A percentile compares a stretch with the other conserved stretches of the same genome.
Evolutionary conservation across 352 stramenopile species (phyloP).

Genomic region (Pythium biforme): DNA sequence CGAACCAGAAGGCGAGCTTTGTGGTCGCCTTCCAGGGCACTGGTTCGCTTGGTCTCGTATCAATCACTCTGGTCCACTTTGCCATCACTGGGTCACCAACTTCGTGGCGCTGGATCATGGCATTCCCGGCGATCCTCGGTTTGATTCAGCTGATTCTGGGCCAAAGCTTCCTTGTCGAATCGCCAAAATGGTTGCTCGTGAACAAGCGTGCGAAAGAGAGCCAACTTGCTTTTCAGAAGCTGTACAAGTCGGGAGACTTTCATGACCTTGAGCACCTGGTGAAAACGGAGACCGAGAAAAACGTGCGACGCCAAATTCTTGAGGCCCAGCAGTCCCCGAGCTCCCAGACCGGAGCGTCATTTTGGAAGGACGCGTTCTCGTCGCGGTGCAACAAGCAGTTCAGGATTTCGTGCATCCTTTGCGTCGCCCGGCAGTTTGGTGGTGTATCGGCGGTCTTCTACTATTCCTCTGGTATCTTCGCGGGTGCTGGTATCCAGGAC

Average conservation of each 20-base stretch:
- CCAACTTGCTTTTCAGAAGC: conserved; percentile 25
- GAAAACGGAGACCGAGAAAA: conserved; percentile 30
- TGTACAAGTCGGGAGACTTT: conserved; percentile 36
- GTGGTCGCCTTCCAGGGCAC: conserved; percentile 38
- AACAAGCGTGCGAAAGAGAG: conserved; percentile 31
- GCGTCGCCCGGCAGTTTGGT: conserved; percentile 35
- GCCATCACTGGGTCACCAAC: conserved; percentile 31
- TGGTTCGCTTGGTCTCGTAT: conserved; percentile 32
- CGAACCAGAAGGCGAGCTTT: conserved; percentile 34
- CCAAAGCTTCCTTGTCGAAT: conserved; percentile 32
- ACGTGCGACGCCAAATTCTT: conserved; percentile 23
- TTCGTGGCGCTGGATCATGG: conserved; percentile 43
- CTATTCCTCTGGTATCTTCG: conserved; percentile 46
- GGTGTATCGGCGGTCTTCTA: conserved; percentile 43
- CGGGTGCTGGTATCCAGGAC: conserved; percentile 36
- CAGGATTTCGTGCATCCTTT: conserved; percentile 36
- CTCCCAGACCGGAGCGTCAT: conserved; percentile 19
- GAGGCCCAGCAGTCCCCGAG: conserved; percentile 19
- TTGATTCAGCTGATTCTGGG: conserved; percentile 30
- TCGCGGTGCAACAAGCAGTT: conserved; percentile 36
- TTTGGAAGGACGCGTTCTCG: conserved; percentile 32
- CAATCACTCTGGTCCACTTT: conserved; percentile 38
- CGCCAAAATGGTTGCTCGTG: conserved; percentile 37
- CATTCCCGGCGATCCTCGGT: conserved; percentile 33
- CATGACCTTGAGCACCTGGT: conserved; percentile 33